These are phyloP conservation scores for Wickerhamomyces mucosus DNA, from an alignment of 805 yeast species.

Conservation along the genomic window DNA sequence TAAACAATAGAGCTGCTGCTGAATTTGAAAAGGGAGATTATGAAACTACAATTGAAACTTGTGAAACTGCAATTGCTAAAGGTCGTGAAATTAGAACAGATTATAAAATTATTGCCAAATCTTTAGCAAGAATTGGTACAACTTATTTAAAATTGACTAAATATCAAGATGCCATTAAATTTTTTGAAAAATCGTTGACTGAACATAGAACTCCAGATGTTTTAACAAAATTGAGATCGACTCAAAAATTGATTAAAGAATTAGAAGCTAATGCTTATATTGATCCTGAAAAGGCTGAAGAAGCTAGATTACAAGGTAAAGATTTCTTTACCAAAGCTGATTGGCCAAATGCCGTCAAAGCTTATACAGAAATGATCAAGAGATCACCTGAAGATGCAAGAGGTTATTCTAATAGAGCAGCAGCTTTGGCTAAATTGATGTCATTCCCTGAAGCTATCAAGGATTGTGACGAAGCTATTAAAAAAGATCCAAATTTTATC, in stretches of 20 bases:
- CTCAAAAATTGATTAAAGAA: slow-evolving; percentile 79
- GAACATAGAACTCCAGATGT: slow-evolving; percentile 97
- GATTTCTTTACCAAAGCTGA: slow-evolving; percentile 82
- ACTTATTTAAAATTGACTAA: slow-evolving; percentile 69
- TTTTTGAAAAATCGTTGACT: slow-evolving; percentile 83
- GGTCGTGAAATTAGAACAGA: slow-evolving; percentile 89
- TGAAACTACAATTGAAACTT: slow-evolving; percentile 74
- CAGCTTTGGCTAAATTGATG: slow-evolving; percentile 87
- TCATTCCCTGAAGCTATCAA: slow-evolving; percentile 94
- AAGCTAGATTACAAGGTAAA: slow-evolving; percentile 89
- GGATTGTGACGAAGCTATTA: slow-evolving; percentile 87
- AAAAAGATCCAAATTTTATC: slow-evolving; percentile 77
- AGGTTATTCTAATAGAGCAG: slow-evolving; percentile 97
- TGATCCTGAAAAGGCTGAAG: slow-evolving; percentile 90
- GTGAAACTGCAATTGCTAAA: slow-evolving; percentile 75
- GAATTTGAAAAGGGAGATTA: slow-evolving; percentile 92
- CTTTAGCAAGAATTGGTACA: slow-evolving; percentile 87
- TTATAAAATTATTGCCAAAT: slow-evolving; percentile 83
- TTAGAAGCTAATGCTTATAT: slow-evolving; percentile 71
- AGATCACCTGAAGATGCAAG: slow-evolving; percentile 96
- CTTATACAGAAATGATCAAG: slow-evolving; percentile 91
- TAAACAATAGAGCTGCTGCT: slow-evolving; percentile 97
- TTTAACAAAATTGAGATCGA: slow-evolving; percentile 72
- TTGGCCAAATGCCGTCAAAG: slow-evolving; percentile 94
- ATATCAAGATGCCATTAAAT: slow-evolving; percentile 61